Evolutionary conservation across 495 filamentous ascomycete genomes (phyloP), one percentile per base, ranked within the genome.

Genomic region (Tetracladium marchalianum): DNA sequence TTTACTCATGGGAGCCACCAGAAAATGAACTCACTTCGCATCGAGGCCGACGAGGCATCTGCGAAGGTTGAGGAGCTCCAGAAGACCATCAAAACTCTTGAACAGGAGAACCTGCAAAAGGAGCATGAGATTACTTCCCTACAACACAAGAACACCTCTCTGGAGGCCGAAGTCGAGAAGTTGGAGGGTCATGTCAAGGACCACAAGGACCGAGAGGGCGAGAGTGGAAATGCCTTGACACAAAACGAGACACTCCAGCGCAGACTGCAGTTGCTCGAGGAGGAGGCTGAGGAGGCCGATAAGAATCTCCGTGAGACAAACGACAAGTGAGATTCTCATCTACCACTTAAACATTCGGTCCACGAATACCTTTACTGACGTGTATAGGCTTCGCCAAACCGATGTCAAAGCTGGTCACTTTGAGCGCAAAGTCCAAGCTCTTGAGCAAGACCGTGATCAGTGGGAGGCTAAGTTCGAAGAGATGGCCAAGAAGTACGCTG

Each of bases 371-470:
- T 37, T 46, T 51, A 32, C 46, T 48, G 39, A 56, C 55, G 54
- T 52, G 35, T 22, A 36, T 50, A 99, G 92, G 70, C 86, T 97
- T 59, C 88, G 93, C 58, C 90, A 94, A 70, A 96, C 92, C 66
- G 92, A 97, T 66, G 88, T 97, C 69, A 96, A 96, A 73, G 88
- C 92, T 62, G 93, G 90, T 51, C 92, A 99, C 76, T 95, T 88
- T 70, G 93, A 97, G 71, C 93, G 93, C 73, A 96, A 99, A 72
- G 92, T 99, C 52, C 84, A 93, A 64, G 94, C 90, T 55, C 80
- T 99, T 52, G 92, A 99, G 68, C 67, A 73, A 47, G 76, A 87
- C 57, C 82, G 84, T 52, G 87, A 95, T 65, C 73, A 86, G 64
- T 95, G 89, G 88, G 93, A 97, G 73, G 58, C 69, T 67, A 96